Conservation (phyloP, 2,329 filamentous ascomycete genomes). For the Fusarium pininemorale region DNA sequence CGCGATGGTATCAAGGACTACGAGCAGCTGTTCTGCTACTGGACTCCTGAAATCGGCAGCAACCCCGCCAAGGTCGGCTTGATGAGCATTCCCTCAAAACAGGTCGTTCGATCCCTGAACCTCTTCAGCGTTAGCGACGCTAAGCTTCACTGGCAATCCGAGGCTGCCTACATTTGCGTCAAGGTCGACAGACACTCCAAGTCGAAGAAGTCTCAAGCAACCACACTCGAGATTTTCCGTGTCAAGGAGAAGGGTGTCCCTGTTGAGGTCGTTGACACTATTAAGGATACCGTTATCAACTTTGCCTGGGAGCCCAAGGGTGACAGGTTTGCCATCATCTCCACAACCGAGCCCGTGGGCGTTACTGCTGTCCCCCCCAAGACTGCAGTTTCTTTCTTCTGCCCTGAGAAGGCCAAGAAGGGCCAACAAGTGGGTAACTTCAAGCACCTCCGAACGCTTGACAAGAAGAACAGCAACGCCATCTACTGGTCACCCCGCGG, state of each 20-base stretch:
- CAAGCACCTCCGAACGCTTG: slow-evolving; percentile 91
- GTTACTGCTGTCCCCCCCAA: slow-evolving; percentile 88
- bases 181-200: slow-evolving; percentile 99
- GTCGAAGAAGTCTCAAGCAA: slow-evolving; percentile 97
- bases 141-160: slow-evolving; percentile 98
- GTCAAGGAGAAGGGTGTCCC: slow-evolving; percentile 97
- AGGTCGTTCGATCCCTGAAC: slow-evolving; percentile 93
- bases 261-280: slow-evolving; percentile 95
- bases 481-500: slow-evolving; percentile 99
- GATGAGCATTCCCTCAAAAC: slow-evolving; percentile 95
- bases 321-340: slow-evolving; percentile 96
- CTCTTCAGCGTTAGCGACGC: slow-evolving; percentile 98
- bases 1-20: slow-evolving; percentile 89
- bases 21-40: slow-evolving; percentile 97
- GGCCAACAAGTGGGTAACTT: slow-evolving; percentile 85
- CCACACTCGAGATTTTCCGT: slow-evolving; percentile 98
- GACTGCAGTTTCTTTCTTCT: slow-evolving; percentile 95
- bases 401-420: slow-evolving; percentile 97
- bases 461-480: slow-evolving; percentile 99
- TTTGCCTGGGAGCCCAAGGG: slow-evolving; percentile 99
- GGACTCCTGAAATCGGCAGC: slow-evolving; percentile 97
- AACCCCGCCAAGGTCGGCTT: slow-evolving; percentile 97
- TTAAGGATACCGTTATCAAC: slow-evolving; percentile 99
- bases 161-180: slow-evolving; percentile 92
- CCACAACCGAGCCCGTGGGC: slow-evolving; percentile 82